phyloP scores from a whole-genome alignment of 495 filamentous ascomycete genomes.

The Articulospora tetracladia region DNA sequence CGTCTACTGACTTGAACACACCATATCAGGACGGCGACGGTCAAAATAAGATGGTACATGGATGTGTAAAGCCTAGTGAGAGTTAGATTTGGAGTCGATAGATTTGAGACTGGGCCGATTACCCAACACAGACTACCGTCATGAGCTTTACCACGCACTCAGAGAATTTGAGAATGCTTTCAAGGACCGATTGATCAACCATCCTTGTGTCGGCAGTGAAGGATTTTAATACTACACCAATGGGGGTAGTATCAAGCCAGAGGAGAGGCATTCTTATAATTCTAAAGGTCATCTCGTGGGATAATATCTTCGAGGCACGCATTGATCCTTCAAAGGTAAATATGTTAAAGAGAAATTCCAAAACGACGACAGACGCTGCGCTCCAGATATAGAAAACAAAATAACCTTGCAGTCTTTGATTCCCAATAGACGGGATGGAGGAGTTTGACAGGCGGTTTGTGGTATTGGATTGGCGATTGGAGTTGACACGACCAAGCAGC shows the following conservation, averaged over 20 bases:
- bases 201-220: constrained; percentile 56
- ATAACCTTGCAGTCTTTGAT: too few species aligned
- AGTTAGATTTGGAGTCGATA: neutral
- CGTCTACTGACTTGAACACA: constrained; percentile 38
- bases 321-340: constrained; percentile 22
- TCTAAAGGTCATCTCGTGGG: constrained; percentile 41
- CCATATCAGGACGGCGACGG: constrained; percentile 31
- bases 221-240: constrained; percentile 55
- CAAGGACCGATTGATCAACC: constrained; percentile 42
- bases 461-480: neutral
- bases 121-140: constrained; percentile 34
- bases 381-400: constrained; percentile 55
- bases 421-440: neutral
- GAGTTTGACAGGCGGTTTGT: neutral
- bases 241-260: constrained; percentile 56
- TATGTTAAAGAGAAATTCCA: constrained; percentile 28
- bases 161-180: constrained; percentile 38
- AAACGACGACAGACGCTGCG: constrained; percentile 58
- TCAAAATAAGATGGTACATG: constrained; percentile 34
- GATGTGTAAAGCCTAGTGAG: constrained; percentile 31
- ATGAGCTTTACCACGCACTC: constrained; percentile 31
- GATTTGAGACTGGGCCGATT: neutral
- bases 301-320: constrained; percentile 47
- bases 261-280: constrained; percentile 50
- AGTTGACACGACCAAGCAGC: constrained; percentile 4